A percentile compares a stretch with the other conserved stretches of the same genome.
phyloP scores from a whole-genome alignment of 163 green algal species.

The Scenedesmus sp. region DNA sequence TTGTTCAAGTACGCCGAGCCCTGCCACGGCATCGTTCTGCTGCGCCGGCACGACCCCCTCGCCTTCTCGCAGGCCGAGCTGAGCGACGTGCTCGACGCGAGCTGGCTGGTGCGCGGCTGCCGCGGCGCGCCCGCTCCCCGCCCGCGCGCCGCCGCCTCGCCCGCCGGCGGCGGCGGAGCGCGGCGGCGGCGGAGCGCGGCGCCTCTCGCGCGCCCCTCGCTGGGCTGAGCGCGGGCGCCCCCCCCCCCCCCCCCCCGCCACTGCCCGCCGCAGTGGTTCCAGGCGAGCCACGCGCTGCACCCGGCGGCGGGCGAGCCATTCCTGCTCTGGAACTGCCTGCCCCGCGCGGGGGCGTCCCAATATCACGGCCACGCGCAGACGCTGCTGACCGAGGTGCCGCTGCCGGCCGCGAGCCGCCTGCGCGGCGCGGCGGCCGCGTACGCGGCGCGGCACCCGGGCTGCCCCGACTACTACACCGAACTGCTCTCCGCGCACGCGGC shows the following conservation, averaged over 20 bases:
- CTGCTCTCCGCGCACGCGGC: constrained; percentile 46
- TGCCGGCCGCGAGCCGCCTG: constrained; percentile 43
- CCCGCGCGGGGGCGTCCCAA: constrained; percentile 67
- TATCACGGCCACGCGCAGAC: constrained; percentile 83
- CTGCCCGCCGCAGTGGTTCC: too few species aligned
- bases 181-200: too few species aligned
- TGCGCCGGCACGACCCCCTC: constrained; percentile 87
- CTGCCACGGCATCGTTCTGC: constrained; percentile 79
- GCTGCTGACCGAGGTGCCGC: constrained; percentile 57
- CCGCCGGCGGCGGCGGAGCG: too few species aligned
- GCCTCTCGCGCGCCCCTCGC: too few species aligned
- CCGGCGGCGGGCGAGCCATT: constrained; percentile 55
- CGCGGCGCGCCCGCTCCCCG: too few species aligned
- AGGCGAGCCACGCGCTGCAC: constrained; percentile 33
- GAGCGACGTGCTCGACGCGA: constrained; percentile 66
- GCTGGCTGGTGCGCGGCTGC: too few species aligned
- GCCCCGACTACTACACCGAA: constrained; percentile 43
- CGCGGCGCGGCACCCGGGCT: constrained; percentile 9
- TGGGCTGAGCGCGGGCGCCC: too few species aligned
- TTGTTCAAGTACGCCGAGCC: constrained; percentile 84
- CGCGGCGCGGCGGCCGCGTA: constrained; percentile 16
- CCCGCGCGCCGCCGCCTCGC: too few species aligned
- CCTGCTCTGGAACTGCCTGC: constrained; percentile 85
- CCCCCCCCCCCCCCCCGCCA: too few species aligned
- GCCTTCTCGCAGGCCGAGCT: constrained; percentile 69